phyloP scores from a whole-genome alignment of 345 rosid genomes.

The Bretschneidera sinensis region DNA sequence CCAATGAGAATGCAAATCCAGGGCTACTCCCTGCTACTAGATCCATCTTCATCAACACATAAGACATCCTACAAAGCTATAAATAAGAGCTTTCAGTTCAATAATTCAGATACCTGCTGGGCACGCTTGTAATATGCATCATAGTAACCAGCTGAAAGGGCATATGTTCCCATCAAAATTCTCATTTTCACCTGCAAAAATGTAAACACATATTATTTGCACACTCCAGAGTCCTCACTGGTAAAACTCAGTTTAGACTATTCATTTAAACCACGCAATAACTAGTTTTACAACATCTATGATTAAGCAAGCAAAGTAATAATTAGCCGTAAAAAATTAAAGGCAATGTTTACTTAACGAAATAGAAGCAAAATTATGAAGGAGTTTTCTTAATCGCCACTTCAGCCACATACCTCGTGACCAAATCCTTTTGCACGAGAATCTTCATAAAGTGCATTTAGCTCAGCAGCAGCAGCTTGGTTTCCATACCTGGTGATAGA shows the following conservation, averaged over 20 bases:
- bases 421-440: slow-evolving; percentile 91
- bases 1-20: background rate
- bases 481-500: slow-evolving; percentile 63
- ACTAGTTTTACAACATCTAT: background rate
- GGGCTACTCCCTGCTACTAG: background rate
- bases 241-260: background rate
- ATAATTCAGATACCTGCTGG: slow-evolving; percentile 51
- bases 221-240: background rate
- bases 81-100: background rate
- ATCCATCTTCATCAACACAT: slow-evolving; percentile 8
- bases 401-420: slow-evolving; percentile 46
- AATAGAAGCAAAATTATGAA: background rate
- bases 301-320: background rate
- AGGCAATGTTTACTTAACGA: no score
- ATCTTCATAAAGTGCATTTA: slow-evolving; percentile 65
- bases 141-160: slow-evolving; percentile 90
- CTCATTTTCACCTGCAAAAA: slow-evolving; percentile 81
- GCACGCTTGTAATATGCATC: slow-evolving; percentile 96
- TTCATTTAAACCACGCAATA: background rate
- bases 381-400: background rate
- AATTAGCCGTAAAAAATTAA: background rate
- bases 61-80: background rate
- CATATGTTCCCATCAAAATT: slow-evolving; percentile 95
- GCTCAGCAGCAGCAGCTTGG: slow-evolving; percentile 68
- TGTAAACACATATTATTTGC: background rate